A percentile compares a stretch with the other conserved stretches of the same genome.
Conservation (phyloP, 1,139 yeast species). For the Pichia inconspicua region DNA sequence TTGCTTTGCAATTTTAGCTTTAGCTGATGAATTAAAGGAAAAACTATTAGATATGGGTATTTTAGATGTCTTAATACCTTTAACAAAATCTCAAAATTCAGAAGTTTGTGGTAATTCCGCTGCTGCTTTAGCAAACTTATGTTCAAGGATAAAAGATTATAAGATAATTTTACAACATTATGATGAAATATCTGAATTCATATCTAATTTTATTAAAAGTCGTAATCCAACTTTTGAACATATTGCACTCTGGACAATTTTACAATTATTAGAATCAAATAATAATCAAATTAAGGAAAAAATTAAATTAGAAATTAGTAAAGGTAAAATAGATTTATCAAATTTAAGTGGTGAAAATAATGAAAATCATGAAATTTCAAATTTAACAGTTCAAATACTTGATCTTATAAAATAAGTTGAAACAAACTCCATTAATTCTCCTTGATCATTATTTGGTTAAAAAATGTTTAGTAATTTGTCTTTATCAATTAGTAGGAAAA, state of each 20-base stretch:
- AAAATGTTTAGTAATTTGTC: too few relatives aligned
- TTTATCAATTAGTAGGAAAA: too few relatives aligned
- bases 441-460: too few relatives aligned
- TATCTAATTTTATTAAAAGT: slow-evolving; percentile 70
- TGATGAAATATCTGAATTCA: slow-evolving; percentile 87
- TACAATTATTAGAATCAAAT: slow-evolving; percentile 85
- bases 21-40: slow-evolving; percentile 90
- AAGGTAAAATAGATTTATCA: slow-evolving; percentile 26
- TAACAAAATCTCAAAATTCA: slow-evolving; percentile 79
- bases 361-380: slow-evolving; percentile 56
- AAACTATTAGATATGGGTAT: slow-evolving; percentile 79
- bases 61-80: slow-evolving; percentile 81
- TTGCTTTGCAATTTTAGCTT: slow-evolving; percentile 90
- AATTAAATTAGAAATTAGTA: slow-evolving; percentile 41
- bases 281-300: slow-evolving; percentile 59
- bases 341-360: slow-evolving; percentile 32
- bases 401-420: slow-evolving; percentile 27
- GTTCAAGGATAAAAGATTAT: slow-evolving; percentile 83
- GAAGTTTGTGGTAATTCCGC: slow-evolving; percentile 99
- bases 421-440: too few relatives aligned
- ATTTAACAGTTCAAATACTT: slow-evolving; percentile 72
- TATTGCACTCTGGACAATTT: slow-evolving; percentile 94
- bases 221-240: slow-evolving; percentile 96
- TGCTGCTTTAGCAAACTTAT: slow-evolving; percentile 92
- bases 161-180: slow-evolving; percentile 73